Percentiles rank a stretch among this genome's conserved stretches.
Conservation (phyloP, 1,139 yeast genomes). For the Sugiyamaella castrensis region DNA sequence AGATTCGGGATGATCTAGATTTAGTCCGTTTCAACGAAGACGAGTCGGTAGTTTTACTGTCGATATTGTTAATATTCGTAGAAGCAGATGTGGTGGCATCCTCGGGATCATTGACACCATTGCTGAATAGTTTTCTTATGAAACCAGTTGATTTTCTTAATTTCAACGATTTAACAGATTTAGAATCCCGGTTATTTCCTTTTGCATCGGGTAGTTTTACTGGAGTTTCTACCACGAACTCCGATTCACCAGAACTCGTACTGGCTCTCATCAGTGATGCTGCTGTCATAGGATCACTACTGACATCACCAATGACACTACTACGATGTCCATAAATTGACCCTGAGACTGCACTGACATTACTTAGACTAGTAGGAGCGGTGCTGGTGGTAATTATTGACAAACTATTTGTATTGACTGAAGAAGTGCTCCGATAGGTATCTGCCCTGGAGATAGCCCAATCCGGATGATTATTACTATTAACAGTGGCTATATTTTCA, state of each 20-base stretch:
- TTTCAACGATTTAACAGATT: constrained; percentile 25
- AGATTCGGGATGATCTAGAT: constrained; percentile 28
- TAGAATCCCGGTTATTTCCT: not conserved
- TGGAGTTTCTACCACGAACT: constrained; percentile 24
- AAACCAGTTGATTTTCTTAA: constrained; percentile 45
- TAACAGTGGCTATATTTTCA: constrained; percentile 15
- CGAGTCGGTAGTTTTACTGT: constrained; percentile 5
- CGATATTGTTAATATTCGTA: not conserved
- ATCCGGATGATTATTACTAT: constrained; percentile 1
- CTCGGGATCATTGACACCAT: no score
- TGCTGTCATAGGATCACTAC: not conserved
- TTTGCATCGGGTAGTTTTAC: constrained; percentile 26
- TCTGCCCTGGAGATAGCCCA: constrained; percentile 24
- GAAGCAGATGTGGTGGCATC: no score
- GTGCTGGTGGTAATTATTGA: constrained; percentile 28
- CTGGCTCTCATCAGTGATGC: constrained; percentile 5
- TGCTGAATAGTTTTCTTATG: constrained; percentile 50
- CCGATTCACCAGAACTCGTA: constrained; percentile 7
- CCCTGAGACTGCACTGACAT: constrained; percentile 3
- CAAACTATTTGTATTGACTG: constrained; percentile 26
- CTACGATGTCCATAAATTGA: not conserved
- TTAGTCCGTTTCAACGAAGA: constrained; percentile 23
- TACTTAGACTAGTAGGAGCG: constrained; percentile 41
- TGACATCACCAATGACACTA: not conserved
- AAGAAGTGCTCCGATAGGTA: constrained; percentile 29